Conservation (phyloP, 23 red algal species). For the Gracilariopsis chorda region DNA sequence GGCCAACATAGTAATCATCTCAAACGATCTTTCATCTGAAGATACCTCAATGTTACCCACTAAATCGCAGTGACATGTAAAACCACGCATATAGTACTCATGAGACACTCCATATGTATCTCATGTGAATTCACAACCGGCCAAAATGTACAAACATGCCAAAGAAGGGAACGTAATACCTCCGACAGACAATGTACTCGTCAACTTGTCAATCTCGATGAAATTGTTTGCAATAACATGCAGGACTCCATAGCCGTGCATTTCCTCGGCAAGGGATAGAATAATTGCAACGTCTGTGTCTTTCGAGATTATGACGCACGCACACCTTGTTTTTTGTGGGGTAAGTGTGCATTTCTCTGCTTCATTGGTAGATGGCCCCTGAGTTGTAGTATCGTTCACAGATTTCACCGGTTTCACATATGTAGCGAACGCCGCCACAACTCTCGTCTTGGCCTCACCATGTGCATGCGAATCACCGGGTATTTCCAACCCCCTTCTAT, state of each 20-base stretch:
- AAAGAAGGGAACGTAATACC: background rate
- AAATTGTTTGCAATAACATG: background rate
- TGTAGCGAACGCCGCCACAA: background rate
- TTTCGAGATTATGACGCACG: background rate
- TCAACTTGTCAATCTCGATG: background rate
- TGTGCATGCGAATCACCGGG: background rate
- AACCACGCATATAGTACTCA: background rate
- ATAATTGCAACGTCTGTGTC: slow-evolving; percentile 12
- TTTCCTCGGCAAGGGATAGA: background rate
- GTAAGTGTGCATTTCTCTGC: too few relatives aligned
- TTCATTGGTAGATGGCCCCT: too few relatives aligned
- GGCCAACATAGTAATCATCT: background rate
- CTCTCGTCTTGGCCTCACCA: background rate
- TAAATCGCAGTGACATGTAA: background rate
- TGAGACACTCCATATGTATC: background rate
- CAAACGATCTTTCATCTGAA: background rate
- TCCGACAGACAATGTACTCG: background rate
- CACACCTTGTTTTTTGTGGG: background rate
- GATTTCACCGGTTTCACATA: background rate
- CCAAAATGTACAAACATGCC: background rate
- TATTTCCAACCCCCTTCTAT: background rate
- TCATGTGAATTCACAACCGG: background rate
- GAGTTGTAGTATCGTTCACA: background rate
- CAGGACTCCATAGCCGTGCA: background rate
- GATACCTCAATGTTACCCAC: background rate